A percentile compares a stretch with the other conserved stretches of the same genome.
Conservation (phyloP, 1,139 yeast species). For the Wickerhamomyces sp. region DNA sequence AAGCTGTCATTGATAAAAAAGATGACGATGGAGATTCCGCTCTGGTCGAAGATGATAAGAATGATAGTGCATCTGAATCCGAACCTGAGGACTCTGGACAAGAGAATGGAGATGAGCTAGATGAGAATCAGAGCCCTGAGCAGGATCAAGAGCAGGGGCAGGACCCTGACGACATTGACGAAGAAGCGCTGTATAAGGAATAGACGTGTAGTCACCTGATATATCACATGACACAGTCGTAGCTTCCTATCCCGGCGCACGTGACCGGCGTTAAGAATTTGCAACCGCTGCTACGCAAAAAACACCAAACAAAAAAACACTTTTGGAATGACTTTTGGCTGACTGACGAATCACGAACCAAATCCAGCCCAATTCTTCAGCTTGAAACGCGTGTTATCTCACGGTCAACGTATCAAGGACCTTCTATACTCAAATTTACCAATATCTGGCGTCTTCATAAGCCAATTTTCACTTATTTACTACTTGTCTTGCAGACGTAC, state of each 20-base stretch:
- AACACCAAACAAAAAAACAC: no score
- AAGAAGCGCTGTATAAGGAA: neutral
- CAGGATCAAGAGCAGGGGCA: neutral
- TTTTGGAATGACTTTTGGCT: no score
- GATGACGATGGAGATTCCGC: neutral
- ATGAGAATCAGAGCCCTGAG: slow-evolving; percentile 4
- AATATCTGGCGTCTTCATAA: no score
- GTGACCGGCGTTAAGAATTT: neutral
- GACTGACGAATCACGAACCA: no score
- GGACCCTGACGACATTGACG: slow-evolving; percentile 3
- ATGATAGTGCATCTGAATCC: slow-evolving; percentile 3
- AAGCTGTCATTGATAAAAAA: neutral
- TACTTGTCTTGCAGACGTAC: neutral
- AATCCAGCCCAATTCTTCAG: no score
- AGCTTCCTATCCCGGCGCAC: no score
- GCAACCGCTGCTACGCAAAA: no score
- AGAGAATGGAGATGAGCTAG: slow-evolving; percentile 9
- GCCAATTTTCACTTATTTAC: neutral
- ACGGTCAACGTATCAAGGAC: no score
- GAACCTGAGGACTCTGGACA: neutral
- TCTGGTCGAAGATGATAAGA: slow-evolving; percentile 1
- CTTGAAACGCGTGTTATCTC: no score
- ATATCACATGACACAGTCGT: no score
- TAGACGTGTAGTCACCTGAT: neutral
- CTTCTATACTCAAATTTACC: no score